phyloP scores from a whole-genome alignment of 2,329 filamentous ascomycete genomes.

The Aspergillus latus region DNA sequence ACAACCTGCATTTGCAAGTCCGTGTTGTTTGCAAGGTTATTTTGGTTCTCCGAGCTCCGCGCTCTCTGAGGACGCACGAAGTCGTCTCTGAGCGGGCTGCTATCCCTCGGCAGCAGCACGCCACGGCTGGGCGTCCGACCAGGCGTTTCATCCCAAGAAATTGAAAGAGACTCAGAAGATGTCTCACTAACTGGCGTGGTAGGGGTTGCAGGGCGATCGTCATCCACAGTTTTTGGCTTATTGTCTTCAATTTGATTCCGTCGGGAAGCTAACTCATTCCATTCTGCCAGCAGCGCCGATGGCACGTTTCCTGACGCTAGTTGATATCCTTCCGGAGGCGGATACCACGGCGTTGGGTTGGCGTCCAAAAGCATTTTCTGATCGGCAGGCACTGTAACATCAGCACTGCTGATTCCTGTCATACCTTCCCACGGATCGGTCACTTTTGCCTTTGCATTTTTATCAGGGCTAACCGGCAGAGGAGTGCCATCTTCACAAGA shows the following conservation, averaged over 20 bases:
- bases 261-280: slow-evolving; percentile 33
- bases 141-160: slow-evolving; percentile 24
- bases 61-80: neutral
- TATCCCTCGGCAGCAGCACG: slow-evolving; percentile 28
- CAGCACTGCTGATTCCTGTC: slow-evolving; percentile 41
- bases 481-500: too few species aligned
- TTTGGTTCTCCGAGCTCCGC: neutral
- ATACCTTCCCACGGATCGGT: slow-evolving; percentile 33
- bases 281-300: slow-evolving; percentile 33
- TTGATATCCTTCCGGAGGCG: slow-evolving; percentile 30
- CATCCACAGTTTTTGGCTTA: neutral
- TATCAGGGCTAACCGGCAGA: too few species aligned
- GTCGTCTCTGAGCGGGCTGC: slow-evolving; percentile 24
- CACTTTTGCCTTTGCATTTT: neutral
- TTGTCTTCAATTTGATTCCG: slow-evolving; percentile 3
- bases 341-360: slow-evolving; percentile 39
- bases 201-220: neutral
- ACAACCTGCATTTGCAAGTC: neutral
- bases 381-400: slow-evolving; percentile 49
- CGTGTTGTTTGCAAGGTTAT: neutral
- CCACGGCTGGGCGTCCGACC: slow-evolving; percentile 8
- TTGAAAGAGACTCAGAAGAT: slow-evolving; percentile 20
- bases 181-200: slow-evolving; percentile 18
- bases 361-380: slow-evolving; percentile 52
- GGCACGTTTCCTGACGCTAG: slow-evolving; percentile 37